phyloP scores from a whole-genome alignment of 768 basidiomycete species.

The Pleurotus eryngii region DNA sequence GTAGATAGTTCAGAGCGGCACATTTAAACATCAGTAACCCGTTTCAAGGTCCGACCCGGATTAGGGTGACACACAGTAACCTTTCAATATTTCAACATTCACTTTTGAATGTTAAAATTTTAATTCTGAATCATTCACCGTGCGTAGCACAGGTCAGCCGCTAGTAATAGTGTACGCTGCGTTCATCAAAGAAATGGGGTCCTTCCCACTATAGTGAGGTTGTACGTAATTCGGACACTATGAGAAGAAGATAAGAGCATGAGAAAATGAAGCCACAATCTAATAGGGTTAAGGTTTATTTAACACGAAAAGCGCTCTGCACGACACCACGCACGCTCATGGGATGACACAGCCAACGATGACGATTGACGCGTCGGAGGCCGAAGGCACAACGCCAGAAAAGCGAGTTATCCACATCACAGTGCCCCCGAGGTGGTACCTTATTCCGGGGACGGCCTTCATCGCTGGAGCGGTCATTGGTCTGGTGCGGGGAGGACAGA shows the following conservation, averaged over 20 bases:
- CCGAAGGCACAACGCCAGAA: slow-evolving; percentile 2
- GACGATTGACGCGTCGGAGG: slow-evolving; percentile 13
- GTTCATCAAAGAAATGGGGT: too few species aligned
- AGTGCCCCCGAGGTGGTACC: slow-evolving; percentile 56
- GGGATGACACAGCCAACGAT: slow-evolving; percentile 1
- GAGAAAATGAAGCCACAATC: background rate
- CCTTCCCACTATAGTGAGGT: too few species aligned
- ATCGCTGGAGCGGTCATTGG: slow-evolving; percentile 66
- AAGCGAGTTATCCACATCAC: slow-evolving; percentile 30
- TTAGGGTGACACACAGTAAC: too few species aligned
- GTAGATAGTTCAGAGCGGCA: too few species aligned
- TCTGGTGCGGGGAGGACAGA: slow-evolving; percentile 67
- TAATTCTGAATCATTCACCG: too few species aligned
- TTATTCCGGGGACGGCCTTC: slow-evolving; percentile 59
- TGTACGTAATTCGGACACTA: background rate
- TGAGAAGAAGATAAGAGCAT: background rate
- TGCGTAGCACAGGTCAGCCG: too few species aligned
- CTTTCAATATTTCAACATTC: too few species aligned
- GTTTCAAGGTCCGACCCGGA: too few species aligned
- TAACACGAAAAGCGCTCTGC: background rate
- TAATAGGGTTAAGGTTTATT: slow-evolving; percentile 1
- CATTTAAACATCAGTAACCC: too few species aligned
- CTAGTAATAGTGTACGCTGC: too few species aligned
- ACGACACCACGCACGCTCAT: slow-evolving; percentile 1
- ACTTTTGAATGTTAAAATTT: too few species aligned